These are phyloP conservation scores for Talaromyces sp. DNA, from an alignment of 2,329 filamentous ascomycete species.

Conservation along the genomic window DNA sequence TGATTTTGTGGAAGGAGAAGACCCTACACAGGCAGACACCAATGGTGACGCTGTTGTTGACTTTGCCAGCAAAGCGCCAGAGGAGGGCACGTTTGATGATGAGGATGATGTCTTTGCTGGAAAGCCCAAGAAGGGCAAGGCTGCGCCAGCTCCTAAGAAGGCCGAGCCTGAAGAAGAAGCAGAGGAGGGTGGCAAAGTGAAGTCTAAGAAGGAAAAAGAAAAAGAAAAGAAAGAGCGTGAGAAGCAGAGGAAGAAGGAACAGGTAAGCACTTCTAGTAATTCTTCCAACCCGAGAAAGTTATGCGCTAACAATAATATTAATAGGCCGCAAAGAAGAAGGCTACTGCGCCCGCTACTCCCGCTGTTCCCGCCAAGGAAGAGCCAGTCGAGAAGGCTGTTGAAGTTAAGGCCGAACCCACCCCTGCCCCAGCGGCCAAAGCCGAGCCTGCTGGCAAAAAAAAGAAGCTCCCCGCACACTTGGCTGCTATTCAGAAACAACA, in stretches of 20 bases:
- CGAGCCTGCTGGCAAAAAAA: constrained; percentile 69
- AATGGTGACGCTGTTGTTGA: constrained; percentile 36
- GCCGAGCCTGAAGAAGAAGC: constrained; percentile 45
- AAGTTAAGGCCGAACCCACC: constrained; percentile 83
- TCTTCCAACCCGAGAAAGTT: background rate
- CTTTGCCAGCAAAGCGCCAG: constrained; percentile 66
- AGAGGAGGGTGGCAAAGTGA: constrained; percentile 63
- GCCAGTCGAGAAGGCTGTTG: constrained; percentile 42
- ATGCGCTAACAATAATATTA: background rate
- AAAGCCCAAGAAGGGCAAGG: constrained; percentile 64
- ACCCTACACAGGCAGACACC: constrained; percentile 45
- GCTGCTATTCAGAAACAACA: constrained; percentile 51
- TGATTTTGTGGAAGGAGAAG: constrained; percentile 70
- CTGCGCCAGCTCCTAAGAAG: constrained; percentile 41
- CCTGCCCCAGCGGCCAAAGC: constrained; percentile 57
- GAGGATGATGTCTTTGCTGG: constrained; percentile 82
- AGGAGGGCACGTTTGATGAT: constrained; percentile 78
- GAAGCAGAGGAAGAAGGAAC: constrained; percentile 97
- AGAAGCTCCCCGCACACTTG: constrained; percentile 70
- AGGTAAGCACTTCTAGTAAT: constrained; percentile 55
- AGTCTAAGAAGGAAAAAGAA: constrained; percentile 98
- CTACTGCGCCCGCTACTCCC: constrained; percentile 41
- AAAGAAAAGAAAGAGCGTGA: constrained; percentile 97
- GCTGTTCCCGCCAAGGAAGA: constrained; percentile 55
- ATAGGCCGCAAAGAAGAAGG: constrained; percentile 82